phyloP scores from a whole-genome alignment of 2,329 filamentous ascomycete species.

The Malbranchea zuffiana region DNA sequence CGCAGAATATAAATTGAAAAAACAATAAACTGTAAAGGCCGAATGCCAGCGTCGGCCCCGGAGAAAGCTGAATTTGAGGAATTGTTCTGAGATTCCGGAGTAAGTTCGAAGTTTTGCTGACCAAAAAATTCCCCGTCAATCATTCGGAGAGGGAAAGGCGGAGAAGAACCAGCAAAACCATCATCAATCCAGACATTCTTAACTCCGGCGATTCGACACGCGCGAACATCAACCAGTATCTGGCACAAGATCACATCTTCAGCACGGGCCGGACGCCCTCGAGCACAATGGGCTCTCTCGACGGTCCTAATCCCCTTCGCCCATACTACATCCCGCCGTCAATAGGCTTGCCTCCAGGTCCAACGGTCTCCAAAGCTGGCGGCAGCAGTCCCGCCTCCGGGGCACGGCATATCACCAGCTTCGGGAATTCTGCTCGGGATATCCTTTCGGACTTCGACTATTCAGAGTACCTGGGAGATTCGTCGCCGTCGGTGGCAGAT shows the following conservation, averaged over 20 bases:
- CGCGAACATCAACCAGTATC: too few species aligned
- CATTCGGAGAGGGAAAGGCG: conserved; percentile 4
- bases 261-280: neutral
- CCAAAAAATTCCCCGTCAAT: too few species aligned
- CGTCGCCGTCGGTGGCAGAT: conserved; percentile 62
- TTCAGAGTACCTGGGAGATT: conserved; percentile 70
- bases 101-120: too few species aligned
- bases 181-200: neutral
- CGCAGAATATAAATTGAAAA: too few species aligned
- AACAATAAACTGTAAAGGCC: too few species aligned
- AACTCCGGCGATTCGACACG: too few species aligned
- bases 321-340: conserved; percentile 56
- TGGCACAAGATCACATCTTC: too few species aligned
- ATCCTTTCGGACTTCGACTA: conserved; percentile 87
- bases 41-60: too few species aligned
- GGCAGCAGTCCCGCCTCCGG: conserved; percentile 23
- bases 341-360: conserved; percentile 46
- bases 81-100: too few species aligned
- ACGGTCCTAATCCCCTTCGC: conserved; percentile 48
- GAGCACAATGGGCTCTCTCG: conserved; percentile 36
- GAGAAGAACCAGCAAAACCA: conserved; percentile 1
- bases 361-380: conserved; percentile 26
- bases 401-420: conserved; percentile 38
- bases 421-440: conserved; percentile 60
- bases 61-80: too few species aligned